A percentile compares a stretch with the other conserved stretches of the same genome.
Evolutionary conservation across 2,329 filamentous ascomycete genomes (phyloP).

Genomic region (Albophoma yamanashiensis): DNA sequence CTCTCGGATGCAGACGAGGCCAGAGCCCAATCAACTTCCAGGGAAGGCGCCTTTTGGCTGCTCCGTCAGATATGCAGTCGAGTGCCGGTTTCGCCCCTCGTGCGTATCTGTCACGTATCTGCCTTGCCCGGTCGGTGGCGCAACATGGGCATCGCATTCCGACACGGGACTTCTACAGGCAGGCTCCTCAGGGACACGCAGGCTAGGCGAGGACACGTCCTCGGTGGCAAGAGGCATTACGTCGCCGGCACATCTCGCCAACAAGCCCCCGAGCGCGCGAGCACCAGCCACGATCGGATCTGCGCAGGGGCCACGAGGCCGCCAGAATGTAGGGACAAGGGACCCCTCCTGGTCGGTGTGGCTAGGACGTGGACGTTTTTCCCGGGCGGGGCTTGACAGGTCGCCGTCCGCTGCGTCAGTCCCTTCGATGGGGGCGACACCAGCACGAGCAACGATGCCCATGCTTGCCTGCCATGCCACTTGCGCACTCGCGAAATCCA

Average conservation of each 20-base stretch:
- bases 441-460: neutral
- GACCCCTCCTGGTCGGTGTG: neutral
- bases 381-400: neutral
- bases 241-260: neutral
- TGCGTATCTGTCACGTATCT: neutral
- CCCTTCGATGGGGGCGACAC: neutral
- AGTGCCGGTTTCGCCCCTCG: neutral
- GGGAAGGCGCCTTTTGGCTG: no score
- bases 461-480: neutral
- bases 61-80: neutral
- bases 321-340: neutral
- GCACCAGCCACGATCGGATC: neutral
- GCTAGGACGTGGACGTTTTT: neutral
- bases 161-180: no score
- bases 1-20: neutral
- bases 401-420: neutral
- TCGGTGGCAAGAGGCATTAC: neutral
- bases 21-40: neutral
- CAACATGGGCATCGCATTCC: no score
- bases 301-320: neutral
- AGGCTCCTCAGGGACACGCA: neutral
- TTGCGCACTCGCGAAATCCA: neutral
- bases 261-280: neutral
- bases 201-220: neutral
- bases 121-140: no score